A percentile compares a stretch with the other conserved stretches of the same genome.
These are phyloP conservation scores for Phytophthora tubulina DNA, from an alignment of 352 stramenopile species.

Conservation along the genomic window DNA sequence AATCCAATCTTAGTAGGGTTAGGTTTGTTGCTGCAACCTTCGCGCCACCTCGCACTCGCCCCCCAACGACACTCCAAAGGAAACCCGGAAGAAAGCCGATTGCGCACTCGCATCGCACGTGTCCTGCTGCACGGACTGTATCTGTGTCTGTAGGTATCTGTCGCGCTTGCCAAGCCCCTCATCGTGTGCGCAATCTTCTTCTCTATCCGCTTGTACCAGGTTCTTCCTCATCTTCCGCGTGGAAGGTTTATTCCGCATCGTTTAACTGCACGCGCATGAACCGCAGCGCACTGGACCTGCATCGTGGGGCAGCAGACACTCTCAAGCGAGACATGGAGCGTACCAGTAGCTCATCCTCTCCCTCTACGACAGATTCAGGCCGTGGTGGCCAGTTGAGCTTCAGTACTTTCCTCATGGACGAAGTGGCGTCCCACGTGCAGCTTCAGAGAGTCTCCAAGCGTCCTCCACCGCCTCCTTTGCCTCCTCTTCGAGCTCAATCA, in stretches of 20 bases:
- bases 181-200: conserved; percentile 6
- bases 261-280: conserved; percentile 22
- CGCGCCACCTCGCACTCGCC: neutral
- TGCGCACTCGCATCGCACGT: conserved; percentile 1
- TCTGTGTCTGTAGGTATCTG: conserved; percentile 19
- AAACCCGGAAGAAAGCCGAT: conserved; percentile 11
- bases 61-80: neutral
- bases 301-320: conserved; percentile 14
- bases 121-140: conserved; percentile 9
- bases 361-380: conserved; percentile 16
- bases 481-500: conserved; percentile 28
- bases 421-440: conserved; percentile 45
- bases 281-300: conserved; percentile 32
- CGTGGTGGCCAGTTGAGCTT: conserved; percentile 47
- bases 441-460: conserved; percentile 31
- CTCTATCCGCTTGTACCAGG: conserved; percentile 14
- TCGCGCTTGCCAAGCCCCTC: neutral
- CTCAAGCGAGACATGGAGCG: conserved; percentile 35
- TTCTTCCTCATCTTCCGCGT: neutral
- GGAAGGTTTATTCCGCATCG: neutral
- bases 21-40: conserved; percentile 11
- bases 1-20: neutral
- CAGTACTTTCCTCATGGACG: conserved; percentile 71
- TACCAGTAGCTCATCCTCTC: conserved; percentile 10
- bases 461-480: conserved; percentile 28